Conservation (phyloP, 208 protist species). For the Naegleria fowleri region DNA sequence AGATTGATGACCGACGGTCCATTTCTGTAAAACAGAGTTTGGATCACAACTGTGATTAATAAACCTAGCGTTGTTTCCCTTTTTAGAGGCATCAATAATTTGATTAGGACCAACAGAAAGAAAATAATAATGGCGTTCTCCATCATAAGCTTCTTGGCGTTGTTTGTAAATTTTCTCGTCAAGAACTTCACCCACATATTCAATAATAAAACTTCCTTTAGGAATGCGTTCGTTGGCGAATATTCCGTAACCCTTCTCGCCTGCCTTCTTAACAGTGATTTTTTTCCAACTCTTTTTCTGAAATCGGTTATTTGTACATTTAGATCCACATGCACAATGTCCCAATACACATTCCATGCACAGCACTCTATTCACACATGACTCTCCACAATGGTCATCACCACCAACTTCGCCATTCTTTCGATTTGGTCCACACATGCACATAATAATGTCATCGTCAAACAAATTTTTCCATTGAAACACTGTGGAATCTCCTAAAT, state of each 20-base stretch:
- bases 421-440: neutral
- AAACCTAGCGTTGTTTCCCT: conserved; percentile 1
- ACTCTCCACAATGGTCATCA: neutral
- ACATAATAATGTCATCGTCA: neutral
- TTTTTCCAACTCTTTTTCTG: neutral
- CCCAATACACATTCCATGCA: neutral
- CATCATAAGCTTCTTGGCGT: neutral
- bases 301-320: neutral
- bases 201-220: conserved; percentile 16
- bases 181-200: conserved; percentile 21
- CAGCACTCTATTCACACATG: neutral
- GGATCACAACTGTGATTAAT: conserved; percentile 21
- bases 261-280: neutral
- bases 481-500: neutral
- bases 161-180: neutral
- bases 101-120: neutral
- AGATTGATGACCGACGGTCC: neutral
- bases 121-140: conserved; percentile 17
- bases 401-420: neutral
- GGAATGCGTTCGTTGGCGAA: neutral
- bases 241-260: neutral
- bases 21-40: conserved; percentile 21
- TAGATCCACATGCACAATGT: neutral
- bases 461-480: neutral
- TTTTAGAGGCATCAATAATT: conserved; percentile 15